Percentiles rank a stretch among this genome's conserved stretches.
Conservation (phyloP, 768 basidiomycete genomes). For the Epithele typhae region DNA sequence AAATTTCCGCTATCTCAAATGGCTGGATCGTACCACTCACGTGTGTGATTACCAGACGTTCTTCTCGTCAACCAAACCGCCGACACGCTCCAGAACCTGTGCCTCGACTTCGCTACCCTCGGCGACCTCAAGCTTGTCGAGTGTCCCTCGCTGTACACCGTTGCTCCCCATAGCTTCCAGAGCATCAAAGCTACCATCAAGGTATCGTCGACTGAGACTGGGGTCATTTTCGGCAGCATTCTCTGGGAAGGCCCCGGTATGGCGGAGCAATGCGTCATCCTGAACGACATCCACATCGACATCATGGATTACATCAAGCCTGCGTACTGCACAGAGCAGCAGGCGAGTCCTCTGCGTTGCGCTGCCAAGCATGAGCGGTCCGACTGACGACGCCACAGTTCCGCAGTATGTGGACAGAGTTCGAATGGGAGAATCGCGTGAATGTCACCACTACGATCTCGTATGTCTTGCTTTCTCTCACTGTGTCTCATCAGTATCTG, state of each 20-base stretch:
- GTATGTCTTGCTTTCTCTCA: slow-evolving; percentile 46
- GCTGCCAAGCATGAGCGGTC: neutral
- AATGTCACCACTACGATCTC: slow-evolving; percentile 83
- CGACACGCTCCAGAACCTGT: slow-evolving; percentile 93
- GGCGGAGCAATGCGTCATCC: slow-evolving; percentile 85
- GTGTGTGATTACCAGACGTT: slow-evolving; percentile 72
- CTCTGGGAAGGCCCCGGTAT: slow-evolving; percentile 91
- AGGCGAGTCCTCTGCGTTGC: slow-evolving; percentile 61
- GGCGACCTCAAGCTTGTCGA: slow-evolving; percentile 98
- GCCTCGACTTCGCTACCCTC: slow-evolving; percentile 94
- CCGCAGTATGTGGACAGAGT: slow-evolving; percentile 99
- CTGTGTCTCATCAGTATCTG: no score
- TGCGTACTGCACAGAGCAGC: slow-evolving; percentile 90
- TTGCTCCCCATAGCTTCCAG: slow-evolving; percentile 96
- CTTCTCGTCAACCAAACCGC: slow-evolving; percentile 94
- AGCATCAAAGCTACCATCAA: slow-evolving; percentile 99
- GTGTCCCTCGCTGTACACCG: slow-evolving; percentile 87
- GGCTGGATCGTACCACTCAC: neutral
- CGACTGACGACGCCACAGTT: slow-evolving; percentile 45
- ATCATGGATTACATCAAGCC: slow-evolving; percentile 99
- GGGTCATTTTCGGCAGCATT: slow-evolving; percentile 97
- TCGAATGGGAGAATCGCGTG: slow-evolving; percentile 99
- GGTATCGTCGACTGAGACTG: slow-evolving; percentile 96
- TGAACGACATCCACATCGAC: slow-evolving; percentile 97
- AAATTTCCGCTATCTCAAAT: slow-evolving; percentile 11